phyloP scores from a whole-genome alignment of 2,329 filamentous ascomycete species.

The Colletotrichum sp. region DNA sequence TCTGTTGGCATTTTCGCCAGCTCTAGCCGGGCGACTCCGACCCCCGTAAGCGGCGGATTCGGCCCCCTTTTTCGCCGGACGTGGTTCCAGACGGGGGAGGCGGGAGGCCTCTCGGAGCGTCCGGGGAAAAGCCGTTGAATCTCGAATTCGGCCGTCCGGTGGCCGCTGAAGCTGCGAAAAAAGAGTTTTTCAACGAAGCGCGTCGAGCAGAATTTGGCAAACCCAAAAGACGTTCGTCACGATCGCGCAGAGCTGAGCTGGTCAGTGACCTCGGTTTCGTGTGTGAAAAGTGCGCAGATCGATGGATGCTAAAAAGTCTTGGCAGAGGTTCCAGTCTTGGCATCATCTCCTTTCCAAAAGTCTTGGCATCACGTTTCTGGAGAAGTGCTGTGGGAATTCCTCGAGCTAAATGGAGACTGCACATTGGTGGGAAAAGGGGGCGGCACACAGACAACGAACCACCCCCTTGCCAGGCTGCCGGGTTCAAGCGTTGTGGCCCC shows the following conservation, averaged over 20 bases:
- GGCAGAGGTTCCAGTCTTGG: constrained; percentile 5
- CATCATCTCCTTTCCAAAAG: constrained; percentile 9
- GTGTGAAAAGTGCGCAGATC: background rate
- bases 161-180: background rate
- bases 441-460: background rate
- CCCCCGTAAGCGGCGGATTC: background rate
- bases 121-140: background rate
- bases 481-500: background rate
- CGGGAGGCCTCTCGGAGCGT: background rate
- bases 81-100: background rate
- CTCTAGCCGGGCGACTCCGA: background rate
- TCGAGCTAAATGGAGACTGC: background rate
- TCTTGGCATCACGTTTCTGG: constrained; percentile 2
- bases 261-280: background rate
- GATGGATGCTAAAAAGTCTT: background rate
- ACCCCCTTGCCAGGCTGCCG: background rate
- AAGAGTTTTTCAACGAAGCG: background rate
- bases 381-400: background rate
- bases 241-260: background rate
- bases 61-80: background rate
- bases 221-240: background rate
- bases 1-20: background rate
- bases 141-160: background rate
- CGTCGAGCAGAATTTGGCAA: background rate
- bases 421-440: constrained; percentile 3